Evolutionary conservation across 371 early-diverging fungal species (phyloP), one percentile per base, ranked within the genome.

Genomic region (Apophysomyces trapeziformis): DNA sequence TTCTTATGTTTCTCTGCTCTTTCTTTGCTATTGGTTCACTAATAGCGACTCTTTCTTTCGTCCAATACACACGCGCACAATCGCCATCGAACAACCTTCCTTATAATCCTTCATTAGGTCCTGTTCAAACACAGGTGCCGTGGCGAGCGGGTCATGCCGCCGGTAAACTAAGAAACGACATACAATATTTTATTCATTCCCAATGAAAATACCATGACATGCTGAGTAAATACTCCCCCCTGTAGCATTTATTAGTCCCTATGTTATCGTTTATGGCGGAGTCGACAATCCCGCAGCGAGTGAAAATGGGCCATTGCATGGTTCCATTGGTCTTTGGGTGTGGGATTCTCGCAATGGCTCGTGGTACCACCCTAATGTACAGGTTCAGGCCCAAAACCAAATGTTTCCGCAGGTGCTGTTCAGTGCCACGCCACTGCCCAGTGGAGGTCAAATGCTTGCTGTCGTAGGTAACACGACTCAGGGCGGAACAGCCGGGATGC

Each of bases 131-230:
- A 32, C 38, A 61, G 36, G 68, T 71, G 21, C 67, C 58, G 26
- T 71, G 72, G 72, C 65, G 72, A 68, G 72, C 65, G 18, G 72
- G 72, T 44, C 72, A 71, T 61, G 72, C 68, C 5, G 64, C 67
- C 32, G 72, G 72, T 71, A 61, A 58, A 32, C 7, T 39, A 26
- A 26, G 32, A 26, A 16, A 1, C 9, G 43, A 11, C 38, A 45
- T 47, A 11, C 11, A 39, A 26, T 26, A 26, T 26, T 26, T 26
- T 26, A 26, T 26, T 26, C 3, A 2, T 26, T 26, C 26, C 18
- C 8, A 50, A 50, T 50, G 54, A 50, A 26, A 26, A 26, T 26
- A 26, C 32, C 32, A 26, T 26, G 32, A 26, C 32, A 26, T 26
- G 21, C 54, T 50, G 9, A 50, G 54, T 3, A 14, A 18, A 38